phyloP scores from a whole-genome alignment of 306 rosid species.

The Cucumis melo region DNA sequence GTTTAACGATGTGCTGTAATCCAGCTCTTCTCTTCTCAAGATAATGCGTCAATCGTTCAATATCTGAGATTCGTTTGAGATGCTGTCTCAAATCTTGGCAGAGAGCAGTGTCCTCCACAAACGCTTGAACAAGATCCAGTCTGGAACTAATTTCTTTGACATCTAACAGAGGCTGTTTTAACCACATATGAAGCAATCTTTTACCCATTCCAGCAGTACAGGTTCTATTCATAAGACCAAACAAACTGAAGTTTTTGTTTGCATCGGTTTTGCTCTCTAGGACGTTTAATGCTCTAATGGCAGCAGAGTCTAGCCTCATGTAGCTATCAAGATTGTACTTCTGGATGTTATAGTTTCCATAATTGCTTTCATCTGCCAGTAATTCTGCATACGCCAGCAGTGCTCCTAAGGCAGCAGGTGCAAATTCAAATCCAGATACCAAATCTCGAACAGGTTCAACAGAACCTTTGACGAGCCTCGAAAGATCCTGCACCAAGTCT shows the following conservation, averaged over 20 bases:
- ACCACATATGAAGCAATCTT: slow-evolving; percentile 82
- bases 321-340: slow-evolving; percentile 64
- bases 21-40: slow-evolving; percentile 80
- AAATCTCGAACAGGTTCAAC: slow-evolving; percentile 81
- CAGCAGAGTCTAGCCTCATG: slow-evolving; percentile 95
- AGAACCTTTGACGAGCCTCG: slow-evolving; percentile 90
- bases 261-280: slow-evolving; percentile 89
- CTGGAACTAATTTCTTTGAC: slow-evolving; percentile 65
- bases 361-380: slow-evolving; percentile 84
- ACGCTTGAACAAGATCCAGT: slow-evolving; percentile 80
- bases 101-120: slow-evolving; percentile 79
- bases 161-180: slow-evolving; percentile 84
- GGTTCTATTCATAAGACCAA: slow-evolving; percentile 92
- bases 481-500: slow-evolving; percentile 82
- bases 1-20: slow-evolving; percentile 82
- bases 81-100: slow-evolving; percentile 84
- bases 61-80: slow-evolving; percentile 80
- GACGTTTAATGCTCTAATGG: slow-evolving; percentile 84
- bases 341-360: slow-evolving; percentile 60
- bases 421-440: slow-evolving; percentile 74
- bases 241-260: slow-evolving; percentile 88
- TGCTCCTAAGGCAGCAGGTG: slow-evolving; percentile 83
- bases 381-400: slow-evolving; percentile 75
- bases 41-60: slow-evolving; percentile 65
- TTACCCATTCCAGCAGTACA: slow-evolving; percentile 99